These are phyloP conservation scores for Oryza coarctata DNA, from an alignment of 176 grass and related monocot species.

Conservation along the genomic window DNA sequence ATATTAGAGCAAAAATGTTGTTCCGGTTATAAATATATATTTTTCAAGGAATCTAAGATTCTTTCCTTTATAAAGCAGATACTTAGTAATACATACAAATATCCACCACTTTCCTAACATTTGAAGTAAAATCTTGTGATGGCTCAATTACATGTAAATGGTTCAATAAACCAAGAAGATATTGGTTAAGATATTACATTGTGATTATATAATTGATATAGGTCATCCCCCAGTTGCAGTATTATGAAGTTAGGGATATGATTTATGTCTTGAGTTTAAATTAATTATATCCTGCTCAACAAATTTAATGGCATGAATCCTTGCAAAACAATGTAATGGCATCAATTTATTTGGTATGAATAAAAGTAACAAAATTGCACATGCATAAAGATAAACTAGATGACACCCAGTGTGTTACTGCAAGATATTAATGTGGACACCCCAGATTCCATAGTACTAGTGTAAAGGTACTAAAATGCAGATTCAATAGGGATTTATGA, in stretches of 20 bases:
- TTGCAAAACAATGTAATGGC: background rate
- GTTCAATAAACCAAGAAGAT: background rate
- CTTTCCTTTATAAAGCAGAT: background rate
- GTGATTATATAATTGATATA: background rate
- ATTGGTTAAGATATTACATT: slow-evolving; percentile 7
- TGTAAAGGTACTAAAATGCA: background rate
- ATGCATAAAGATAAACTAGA: background rate
- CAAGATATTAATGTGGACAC: background rate
- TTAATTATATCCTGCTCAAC: background rate
- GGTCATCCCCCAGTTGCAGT: slow-evolving; percentile 12
- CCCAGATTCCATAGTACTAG: background rate
- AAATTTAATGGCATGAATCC: background rate
- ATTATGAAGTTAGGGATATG: background rate
- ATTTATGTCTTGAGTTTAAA: background rate
- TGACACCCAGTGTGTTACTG: background rate
- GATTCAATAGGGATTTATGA: slow-evolving; percentile 2
- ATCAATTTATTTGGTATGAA: background rate
- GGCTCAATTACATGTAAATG: slow-evolving; percentile 14
- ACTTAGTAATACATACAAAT: background rate
- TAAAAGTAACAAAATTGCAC: background rate
- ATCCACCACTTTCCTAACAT: background rate
- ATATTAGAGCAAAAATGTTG: background rate
- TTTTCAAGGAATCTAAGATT: background rate
- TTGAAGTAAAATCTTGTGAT: slow-evolving; percentile 8
- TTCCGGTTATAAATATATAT: background rate